Evolutionary conservation across 306 rosid species (phyloP).

Genomic region (Prunus mongolica): DNA sequence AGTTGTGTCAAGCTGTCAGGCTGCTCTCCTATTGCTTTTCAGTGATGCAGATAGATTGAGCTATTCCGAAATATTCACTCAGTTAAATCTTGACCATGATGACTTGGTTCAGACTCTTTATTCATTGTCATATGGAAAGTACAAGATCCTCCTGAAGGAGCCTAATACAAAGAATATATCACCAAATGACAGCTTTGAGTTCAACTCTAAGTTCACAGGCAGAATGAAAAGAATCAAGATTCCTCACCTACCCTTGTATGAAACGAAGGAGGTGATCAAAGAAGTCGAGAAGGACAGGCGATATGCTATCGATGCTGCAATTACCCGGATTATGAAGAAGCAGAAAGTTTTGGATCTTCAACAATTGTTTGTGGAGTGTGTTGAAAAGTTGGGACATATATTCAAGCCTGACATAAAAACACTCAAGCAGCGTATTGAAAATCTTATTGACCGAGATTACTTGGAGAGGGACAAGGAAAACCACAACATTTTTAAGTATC

Average conservation of each 20-base stretch:
- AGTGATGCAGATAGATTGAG: constrained; percentile 56
- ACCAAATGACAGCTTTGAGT: constrained; percentile 46
- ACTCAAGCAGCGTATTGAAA: constrained; percentile 76
- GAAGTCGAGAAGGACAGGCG: constrained; percentile 73
- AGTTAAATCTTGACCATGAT: constrained; percentile 51
- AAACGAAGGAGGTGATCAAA: constrained; percentile 57
- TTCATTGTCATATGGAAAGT: constrained; percentile 66
- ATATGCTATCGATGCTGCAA: constrained; percentile 70
- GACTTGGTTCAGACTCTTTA: constrained; percentile 57
- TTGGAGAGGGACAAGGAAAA: constrained; percentile 65
- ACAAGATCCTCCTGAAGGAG: constrained; percentile 64
- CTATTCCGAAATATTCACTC: constrained; percentile 58
- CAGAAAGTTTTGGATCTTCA: constrained; percentile 57
- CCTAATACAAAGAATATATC: constrained; percentile 51
- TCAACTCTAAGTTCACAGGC: constrained; percentile 62
- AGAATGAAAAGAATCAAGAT: constrained; percentile 72
- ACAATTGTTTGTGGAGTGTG: constrained; percentile 59
- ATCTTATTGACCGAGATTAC: constrained; percentile 60
- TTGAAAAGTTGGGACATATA: constrained; percentile 56
- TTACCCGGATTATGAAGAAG: constrained; percentile 76
- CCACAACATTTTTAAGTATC: constrained; percentile 43
- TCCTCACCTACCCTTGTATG: constrained; percentile 64
- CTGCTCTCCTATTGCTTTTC: constrained; percentile 63
- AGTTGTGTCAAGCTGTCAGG: constrained; percentile 70
- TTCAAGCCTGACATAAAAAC: constrained; percentile 79